Evolutionary conservation across 108 stramenopile species (phyloP).

Genomic region (Fistulifera pelliculosa): DNA sequence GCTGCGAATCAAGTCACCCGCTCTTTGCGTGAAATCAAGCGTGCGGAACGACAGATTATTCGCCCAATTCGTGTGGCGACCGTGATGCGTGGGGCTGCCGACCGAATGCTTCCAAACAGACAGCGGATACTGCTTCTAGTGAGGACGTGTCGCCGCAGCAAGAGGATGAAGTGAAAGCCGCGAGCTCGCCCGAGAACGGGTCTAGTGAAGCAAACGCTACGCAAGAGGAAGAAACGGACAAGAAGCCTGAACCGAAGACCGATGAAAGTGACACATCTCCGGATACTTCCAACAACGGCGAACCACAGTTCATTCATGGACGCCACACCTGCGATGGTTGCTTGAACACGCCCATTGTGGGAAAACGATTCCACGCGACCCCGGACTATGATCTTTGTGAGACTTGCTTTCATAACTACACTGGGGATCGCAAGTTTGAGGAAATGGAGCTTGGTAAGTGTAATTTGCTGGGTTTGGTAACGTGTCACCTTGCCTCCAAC

Average conservation of each 20-base stretch:
- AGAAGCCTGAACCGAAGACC: conserved; percentile 8
- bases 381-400: conserved; percentile 81
- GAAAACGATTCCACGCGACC: conserved; percentile 65
- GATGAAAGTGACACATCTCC: conserved; percentile 1
- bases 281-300: not conserved
- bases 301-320: conserved; percentile 65
- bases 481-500: not conserved
- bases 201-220: not conserved
- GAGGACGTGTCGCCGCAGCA: not conserved
- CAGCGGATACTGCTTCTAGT: not conserved
- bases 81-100: not conserved
- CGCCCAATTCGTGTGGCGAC: conserved; percentile 1
- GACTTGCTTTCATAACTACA: conserved; percentile 51
- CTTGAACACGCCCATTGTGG: conserved; percentile 68
- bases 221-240: not conserved
- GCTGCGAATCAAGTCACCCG: not conserved
- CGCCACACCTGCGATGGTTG: conserved; percentile 85
- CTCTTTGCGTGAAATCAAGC: not conserved
- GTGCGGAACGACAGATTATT: conserved; percentile 8
- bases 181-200: not conserved
- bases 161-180: conserved; percentile 5
- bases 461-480: not conserved
- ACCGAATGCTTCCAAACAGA: no score
- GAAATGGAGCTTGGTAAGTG: conserved; percentile 43
- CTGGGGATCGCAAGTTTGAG: conserved; percentile 62